Evolutionary conservation across 176 grass and related monocot genomes (phyloP).

Genomic region (Rhipidocladum racemiflorum): DNA sequence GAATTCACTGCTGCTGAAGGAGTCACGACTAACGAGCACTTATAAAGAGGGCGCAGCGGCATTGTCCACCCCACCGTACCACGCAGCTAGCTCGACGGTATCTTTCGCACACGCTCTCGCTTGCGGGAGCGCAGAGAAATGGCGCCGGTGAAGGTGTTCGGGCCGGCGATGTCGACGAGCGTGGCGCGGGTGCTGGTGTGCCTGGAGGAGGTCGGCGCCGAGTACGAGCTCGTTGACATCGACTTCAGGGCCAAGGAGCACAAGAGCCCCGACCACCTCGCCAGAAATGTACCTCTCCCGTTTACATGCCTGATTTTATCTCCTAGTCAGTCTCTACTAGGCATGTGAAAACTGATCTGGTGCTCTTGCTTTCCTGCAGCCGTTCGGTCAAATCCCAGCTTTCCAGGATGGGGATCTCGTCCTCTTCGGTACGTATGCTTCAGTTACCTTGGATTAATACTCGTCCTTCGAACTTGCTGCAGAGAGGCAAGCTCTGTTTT

Average conservation of each 20-base stretch:
- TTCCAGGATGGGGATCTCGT: not conserved
- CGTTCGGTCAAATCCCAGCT: not conserved
- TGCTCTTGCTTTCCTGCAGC: not conserved
- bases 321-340: too few relatives aligned
- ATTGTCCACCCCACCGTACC: too few relatives aligned
- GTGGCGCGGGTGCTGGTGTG: slow-evolving; percentile 30
- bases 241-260: not conserved
- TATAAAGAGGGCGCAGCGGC: too few relatives aligned
- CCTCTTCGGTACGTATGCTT: not conserved
- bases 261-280: slow-evolving; percentile 38
- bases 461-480: too few relatives aligned
- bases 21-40: too few relatives aligned
- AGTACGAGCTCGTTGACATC: slow-evolving; percentile 38
- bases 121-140: too few relatives aligned
- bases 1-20: too few relatives aligned
- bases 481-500: too few relatives aligned
- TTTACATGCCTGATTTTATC: not conserved
- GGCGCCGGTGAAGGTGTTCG: slow-evolving; percentile 39
- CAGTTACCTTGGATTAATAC: not conserved
- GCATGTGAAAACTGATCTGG: not conserved
- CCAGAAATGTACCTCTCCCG: slow-evolving; percentile 28
- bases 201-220: slow-evolving; percentile 42
- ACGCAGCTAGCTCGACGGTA: too few relatives aligned
- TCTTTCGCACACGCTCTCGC: too few relatives aligned
- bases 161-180: slow-evolving; percentile 15